Base-by-base conservation (phyloP, 768 basidiomycete species). In the Xerocomus brunneocitrinus region DNA sequence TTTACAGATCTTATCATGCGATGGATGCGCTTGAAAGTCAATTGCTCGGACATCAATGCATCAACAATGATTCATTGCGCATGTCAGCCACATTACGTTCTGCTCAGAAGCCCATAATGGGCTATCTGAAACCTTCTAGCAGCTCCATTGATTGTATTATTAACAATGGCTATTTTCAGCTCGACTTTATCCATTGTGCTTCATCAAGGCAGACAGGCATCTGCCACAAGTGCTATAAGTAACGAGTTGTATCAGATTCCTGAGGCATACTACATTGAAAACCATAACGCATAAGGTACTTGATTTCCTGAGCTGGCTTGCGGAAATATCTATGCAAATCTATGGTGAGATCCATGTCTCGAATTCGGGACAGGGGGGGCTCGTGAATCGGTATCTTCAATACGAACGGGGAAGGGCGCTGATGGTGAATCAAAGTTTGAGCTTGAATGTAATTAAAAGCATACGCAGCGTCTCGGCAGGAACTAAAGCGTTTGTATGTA, bases 401-500 rank as follows among this genome's bases (percentile, higher is more conserved):
- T 49, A 50, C 42, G 19, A 40, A 24, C 44, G 22, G 42, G 41
- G 38, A 34, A 51, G 47, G 34, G 39, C 30, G 44, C 16, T 40
- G 48, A 53, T 53, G 34, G 49, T 43, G 38, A 53, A 56, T 55
- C 56, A 56, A 50, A 55, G 58, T 49, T 62, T 50, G 58, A 45
- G 52, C 42, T 57, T 30, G 54, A 59, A 53, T 43, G 58, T 55
- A 50, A 64, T 61, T 68, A 59, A 62, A 66, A 47, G 67, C 45
- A 55, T 58, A 62, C 58, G 59, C 55, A 55, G 45, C 43, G 58
- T 62, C 56, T 53, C 55, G 47, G 47, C 46, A 58, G 52, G 52
- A 62, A 65, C 61, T 69, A 61, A 47, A 49, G 55, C 42, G 57
- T 50, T 58, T 49, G 49, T 56, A 65, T 53, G 50, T 65, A 59